A percentile compares a stretch with the other conserved stretches of the same genome.
Conservation (phyloP, 345 rosid genomes). For the Microthlaspi erraticum region DNA sequence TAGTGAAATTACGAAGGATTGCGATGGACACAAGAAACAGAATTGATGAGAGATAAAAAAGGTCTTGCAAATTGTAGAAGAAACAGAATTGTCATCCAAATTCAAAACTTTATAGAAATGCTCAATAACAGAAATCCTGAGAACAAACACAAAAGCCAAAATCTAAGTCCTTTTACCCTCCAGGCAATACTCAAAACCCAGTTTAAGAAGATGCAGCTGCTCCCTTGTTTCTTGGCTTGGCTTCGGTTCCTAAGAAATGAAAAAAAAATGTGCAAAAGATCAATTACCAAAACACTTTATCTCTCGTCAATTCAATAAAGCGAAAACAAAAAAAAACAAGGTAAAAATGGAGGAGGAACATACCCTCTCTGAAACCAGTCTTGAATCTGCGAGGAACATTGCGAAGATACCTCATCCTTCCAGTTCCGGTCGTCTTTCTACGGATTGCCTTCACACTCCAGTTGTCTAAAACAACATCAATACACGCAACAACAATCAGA, state of each 20-base stretch:
- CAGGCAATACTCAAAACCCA: background rate
- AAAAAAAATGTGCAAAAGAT: background rate
- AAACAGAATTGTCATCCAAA: background rate
- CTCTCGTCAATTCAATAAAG: too few relatives aligned
- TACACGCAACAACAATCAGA: background rate
- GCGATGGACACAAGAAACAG: background rate
- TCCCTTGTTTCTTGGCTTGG: slow-evolving; percentile 65
- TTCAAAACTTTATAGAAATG: slow-evolving; percentile 13
- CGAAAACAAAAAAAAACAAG: too few relatives aligned
- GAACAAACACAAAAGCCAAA: slow-evolving; percentile 33
- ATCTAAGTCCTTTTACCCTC: slow-evolving; percentile 19
- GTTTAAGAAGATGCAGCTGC: slow-evolving; percentile 58
- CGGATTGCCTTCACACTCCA: slow-evolving; percentile 85
- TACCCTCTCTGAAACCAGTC: slow-evolving; percentile 83
- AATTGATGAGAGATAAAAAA: background rate
- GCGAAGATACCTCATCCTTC: slow-evolving; percentile 80
- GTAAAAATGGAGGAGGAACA: too few relatives aligned
- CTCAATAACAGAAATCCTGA: slow-evolving; percentile 1
- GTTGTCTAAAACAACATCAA: slow-evolving; percentile 50
- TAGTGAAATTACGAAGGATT: too few relatives aligned
- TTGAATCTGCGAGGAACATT: slow-evolving; percentile 77
- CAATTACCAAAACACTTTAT: too few relatives aligned
- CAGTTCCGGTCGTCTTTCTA: slow-evolving; percentile 81
- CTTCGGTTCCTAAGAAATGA: slow-evolving; percentile 59
- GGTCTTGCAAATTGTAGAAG: background rate